Conservation (phyloP, 2,329 filamentous ascomycete species). For the Pyricularia grisea region DNA sequence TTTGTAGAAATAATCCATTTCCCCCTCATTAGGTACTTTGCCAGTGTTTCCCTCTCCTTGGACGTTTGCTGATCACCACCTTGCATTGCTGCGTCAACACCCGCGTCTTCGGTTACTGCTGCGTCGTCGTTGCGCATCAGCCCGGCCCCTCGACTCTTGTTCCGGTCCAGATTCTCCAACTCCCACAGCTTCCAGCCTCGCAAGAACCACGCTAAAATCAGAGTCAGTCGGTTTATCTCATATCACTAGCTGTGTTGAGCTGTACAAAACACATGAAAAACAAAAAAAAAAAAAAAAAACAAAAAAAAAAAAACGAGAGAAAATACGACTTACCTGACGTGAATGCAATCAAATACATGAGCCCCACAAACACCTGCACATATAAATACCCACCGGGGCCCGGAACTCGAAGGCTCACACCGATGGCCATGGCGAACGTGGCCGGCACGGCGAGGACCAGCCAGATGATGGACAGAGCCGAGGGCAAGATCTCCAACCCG, state of each 20-base stretch:
- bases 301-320: background rate
- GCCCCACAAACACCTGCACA: constrained; percentile 48
- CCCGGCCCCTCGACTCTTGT: constrained; percentile 17
- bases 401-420: constrained; percentile 39
- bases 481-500: constrained; percentile 58
- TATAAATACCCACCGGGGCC: constrained; percentile 37
- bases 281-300: no score
- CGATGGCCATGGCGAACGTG: constrained; percentile 60
- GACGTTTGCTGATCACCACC: background rate
- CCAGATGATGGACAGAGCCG: constrained; percentile 62
- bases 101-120: background rate
- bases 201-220: constrained; percentile 25
- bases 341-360: constrained; percentile 49
- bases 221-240: background rate
- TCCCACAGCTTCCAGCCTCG: constrained; percentile 33
- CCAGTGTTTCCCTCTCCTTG: background rate
- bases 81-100: background rate
- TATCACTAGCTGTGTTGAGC: background rate
- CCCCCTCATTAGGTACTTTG: constrained; percentile 9
- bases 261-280: no score
- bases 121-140: constrained; percentile 17
- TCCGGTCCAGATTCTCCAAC: constrained; percentile 19
- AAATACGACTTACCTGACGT: constrained; percentile 24
- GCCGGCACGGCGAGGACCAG: constrained; percentile 59
- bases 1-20: constrained; percentile 10